phyloP scores from a whole-genome alignment of 2,329 filamentous ascomycete genomes.

The Cadophora sp. region DNA sequence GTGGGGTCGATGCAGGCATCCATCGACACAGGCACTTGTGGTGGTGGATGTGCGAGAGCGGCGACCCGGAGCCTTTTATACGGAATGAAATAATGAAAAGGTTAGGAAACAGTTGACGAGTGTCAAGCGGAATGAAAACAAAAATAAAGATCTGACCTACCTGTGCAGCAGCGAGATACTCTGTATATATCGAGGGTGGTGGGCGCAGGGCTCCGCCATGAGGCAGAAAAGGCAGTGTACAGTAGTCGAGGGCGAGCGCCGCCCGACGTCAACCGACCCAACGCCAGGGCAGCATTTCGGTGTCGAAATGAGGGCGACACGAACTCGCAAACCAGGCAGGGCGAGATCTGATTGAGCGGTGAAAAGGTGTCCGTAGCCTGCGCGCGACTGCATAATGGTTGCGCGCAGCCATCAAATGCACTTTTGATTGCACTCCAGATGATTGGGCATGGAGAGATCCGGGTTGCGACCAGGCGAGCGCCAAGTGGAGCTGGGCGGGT shows the following conservation, averaged over 20 bases:
- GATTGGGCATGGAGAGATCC: neutral
- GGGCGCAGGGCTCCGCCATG: constrained; percentile 12
- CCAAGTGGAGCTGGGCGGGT: no score
- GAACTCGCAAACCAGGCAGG: neutral
- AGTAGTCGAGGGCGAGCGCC: neutral
- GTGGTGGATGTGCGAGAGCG: constrained; percentile 1
- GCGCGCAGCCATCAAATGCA: neutral
- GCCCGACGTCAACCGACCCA: constrained; percentile 25
- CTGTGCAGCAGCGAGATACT: neutral
- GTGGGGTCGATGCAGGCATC: constrained; percentile 11
- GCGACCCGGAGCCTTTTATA: neutral
- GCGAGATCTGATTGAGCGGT: constrained; percentile 4
- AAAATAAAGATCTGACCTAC: constrained; percentile 5
- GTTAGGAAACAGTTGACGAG: neutral
- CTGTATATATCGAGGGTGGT: constrained; percentile 8
- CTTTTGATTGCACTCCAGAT: neutral
- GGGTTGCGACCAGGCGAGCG: neutral
- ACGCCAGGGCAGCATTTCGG: constrained; percentile 27
- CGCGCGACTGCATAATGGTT: constrained; percentile 1
- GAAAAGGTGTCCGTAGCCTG: neutral
- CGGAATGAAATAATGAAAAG: constrained; percentile 5
- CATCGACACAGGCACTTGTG: neutral
- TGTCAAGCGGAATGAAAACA: constrained; percentile 2
- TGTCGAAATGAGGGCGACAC: constrained; percentile 24
- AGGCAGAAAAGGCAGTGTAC: constrained; percentile 18